Conservation (phyloP, 1,284 basidiomycete species). For the Phellinidium pouzarii region DNA sequence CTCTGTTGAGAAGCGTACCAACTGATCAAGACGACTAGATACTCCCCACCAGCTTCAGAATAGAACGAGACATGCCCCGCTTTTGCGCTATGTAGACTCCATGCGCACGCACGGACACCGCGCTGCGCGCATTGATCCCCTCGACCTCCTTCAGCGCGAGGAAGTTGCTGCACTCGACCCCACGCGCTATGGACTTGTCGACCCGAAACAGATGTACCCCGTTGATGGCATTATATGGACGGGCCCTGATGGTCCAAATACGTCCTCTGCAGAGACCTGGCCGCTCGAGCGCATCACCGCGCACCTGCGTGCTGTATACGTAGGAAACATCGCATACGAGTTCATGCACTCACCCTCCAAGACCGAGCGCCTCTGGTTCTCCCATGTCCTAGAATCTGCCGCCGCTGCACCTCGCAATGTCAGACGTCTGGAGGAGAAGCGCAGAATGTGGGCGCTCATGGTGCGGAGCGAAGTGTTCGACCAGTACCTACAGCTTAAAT, state of each 20-base stretch:
- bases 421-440: constrained; percentile 33
- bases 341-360: constrained; percentile 83
- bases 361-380: constrained; percentile 80
- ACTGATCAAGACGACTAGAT: constrained; percentile 44
- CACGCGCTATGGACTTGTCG: constrained; percentile 64
- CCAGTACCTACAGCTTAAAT: constrained; percentile 73
- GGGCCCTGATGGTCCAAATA: constrained; percentile 38
- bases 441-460: constrained; percentile 62
- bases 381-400: constrained; percentile 71
- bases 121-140: constrained; percentile 77
- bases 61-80: constrained; percentile 64
- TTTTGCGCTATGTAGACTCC: constrained; percentile 84
- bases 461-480: constrained; percentile 77
- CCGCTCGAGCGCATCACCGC: constrained; percentile 61
- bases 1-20: not conserved
- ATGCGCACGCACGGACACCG: constrained; percentile 76
- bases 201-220: constrained; percentile 51
- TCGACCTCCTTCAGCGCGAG: constrained; percentile 80
- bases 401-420: constrained; percentile 33
- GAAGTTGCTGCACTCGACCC: constrained; percentile 79
- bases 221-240: constrained; percentile 81
- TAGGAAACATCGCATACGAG: constrained; percentile 82
- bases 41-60: constrained; percentile 71
- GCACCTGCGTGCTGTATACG: constrained; percentile 69
- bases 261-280: constrained; percentile 52